A percentile compares a stretch with the other conserved stretches of the same genome.
phyloP scores from a whole-genome alignment of 2,329 filamentous ascomycete species.

The Calonectria hongkongensis region DNA sequence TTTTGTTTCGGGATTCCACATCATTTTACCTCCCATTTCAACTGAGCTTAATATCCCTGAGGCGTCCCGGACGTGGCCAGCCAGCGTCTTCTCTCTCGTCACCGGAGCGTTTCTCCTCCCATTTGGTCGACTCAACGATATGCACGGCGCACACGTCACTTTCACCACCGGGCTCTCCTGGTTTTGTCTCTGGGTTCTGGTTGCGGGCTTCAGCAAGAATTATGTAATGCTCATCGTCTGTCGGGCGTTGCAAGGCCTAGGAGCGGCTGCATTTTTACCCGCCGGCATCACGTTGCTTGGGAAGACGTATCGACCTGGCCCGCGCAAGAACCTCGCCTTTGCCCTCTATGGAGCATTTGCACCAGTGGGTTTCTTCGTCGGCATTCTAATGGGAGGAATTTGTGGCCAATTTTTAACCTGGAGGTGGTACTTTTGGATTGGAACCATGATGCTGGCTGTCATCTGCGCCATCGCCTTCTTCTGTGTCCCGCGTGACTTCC shows the following conservation, averaged over 20 bases:
- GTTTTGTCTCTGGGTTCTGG: constrained; percentile 80
- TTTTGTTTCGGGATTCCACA: constrained; percentile 85
- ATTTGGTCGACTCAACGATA: constrained; percentile 76
- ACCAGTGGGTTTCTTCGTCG: constrained; percentile 76
- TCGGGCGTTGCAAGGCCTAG: constrained; percentile 84
- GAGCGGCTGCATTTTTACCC: constrained; percentile 80
- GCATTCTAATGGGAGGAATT: constrained; percentile 81
- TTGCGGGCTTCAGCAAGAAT: constrained; percentile 80
- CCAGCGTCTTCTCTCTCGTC: constrained; percentile 76
- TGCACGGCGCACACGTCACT: constrained; percentile 76
- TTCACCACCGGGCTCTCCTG: constrained; percentile 77
- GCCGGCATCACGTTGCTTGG: constrained; percentile 83
- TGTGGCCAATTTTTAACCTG: constrained; percentile 76
- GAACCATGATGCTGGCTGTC: constrained; percentile 52
- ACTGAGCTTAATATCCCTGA: constrained; percentile 78
- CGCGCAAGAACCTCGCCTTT: constrained; percentile 81
- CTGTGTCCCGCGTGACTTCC: constrained; percentile 65
- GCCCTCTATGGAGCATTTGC: constrained; percentile 76
- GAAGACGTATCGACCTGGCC: constrained; percentile 81
- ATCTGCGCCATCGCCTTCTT: constrained; percentile 52
- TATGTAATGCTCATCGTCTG: constrained; percentile 82
- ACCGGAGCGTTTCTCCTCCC: constrained; percentile 77
- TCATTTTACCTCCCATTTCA: constrained; percentile 81
- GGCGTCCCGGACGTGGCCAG: constrained; percentile 78
- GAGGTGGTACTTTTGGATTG: constrained; percentile 84